A percentile compares a stretch with the other conserved stretches of the same genome.
Evolutionary conservation across 305 asterid genomes (phyloP).

Genomic region (Fraxinus platypoda): DNA sequence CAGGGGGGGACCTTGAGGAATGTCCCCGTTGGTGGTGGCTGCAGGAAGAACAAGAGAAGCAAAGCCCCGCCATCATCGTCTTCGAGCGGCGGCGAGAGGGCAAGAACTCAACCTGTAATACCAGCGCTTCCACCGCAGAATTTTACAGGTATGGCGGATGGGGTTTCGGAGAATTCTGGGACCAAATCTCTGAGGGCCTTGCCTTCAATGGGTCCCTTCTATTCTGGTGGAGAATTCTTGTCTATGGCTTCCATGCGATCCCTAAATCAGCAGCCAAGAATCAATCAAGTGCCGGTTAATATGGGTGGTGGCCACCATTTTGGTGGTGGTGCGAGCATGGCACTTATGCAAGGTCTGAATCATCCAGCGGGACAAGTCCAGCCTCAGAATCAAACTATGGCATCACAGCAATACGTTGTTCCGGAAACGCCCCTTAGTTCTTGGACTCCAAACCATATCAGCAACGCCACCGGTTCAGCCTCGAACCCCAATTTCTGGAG

Average conservation of each 20-base stretch:
- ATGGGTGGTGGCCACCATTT: conserved; percentile 24
- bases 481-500: conserved; percentile 26
- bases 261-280: conserved; percentile 11
- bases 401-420: conserved; percentile 20
- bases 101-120: neutral
- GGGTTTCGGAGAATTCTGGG: neutral
- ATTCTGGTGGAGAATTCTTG: conserved; percentile 31
- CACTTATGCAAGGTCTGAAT: conserved; percentile 35
- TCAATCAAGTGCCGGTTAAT: conserved; percentile 16
- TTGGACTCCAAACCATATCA: conserved; percentile 36
- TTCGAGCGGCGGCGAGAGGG: neutral
- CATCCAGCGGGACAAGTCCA: conserved; percentile 29
- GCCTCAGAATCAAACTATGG: conserved; percentile 20
- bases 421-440: conserved; percentile 27
- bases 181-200: conserved; percentile 20
- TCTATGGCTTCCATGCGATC: conserved; percentile 41
- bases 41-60: neutral
- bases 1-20: conserved; percentile 8
- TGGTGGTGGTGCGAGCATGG: conserved; percentile 25
- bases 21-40: conserved; percentile 9
- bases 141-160: neutral
- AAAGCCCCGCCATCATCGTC: neutral
- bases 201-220: conserved; percentile 24
- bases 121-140: neutral
- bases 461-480: conserved; percentile 21